Evolutionary conservation across 495 filamentous ascomycete genomes (phyloP), one percentile per base, ranked within the genome.

Genomic region (Daldinia loculata): DNA sequence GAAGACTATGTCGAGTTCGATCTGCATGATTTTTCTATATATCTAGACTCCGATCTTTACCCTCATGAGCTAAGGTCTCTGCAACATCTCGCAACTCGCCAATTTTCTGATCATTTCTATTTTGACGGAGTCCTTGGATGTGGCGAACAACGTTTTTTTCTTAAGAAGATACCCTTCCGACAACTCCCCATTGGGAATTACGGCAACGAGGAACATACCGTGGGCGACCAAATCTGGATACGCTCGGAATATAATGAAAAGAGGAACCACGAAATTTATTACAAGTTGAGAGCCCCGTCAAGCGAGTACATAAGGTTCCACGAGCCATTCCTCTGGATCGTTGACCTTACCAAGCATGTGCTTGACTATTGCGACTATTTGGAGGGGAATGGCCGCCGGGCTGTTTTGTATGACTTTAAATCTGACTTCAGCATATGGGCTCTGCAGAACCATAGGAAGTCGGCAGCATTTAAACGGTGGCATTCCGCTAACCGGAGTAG

Each of bases 131-230:
- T 88, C 2, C 78, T 93, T 11, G 81, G 76, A 11, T 50, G 78
- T 30, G 88, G 85, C 1, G 65, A 78, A 12, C 61, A 52, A 2
- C 58, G 63, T 0, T 75, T 78, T 15, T 91, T 85, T 70, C 80
- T 93, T 2, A 76, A 84, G 43, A 76, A 68, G 38, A 80, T 91
- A 5, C 82, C 83, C 8, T 90, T 93, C 63, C 65, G 75, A 1
- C 78, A 81, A 26, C 76, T 91, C 11, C 88, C 90, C 0, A 85
- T 93, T 36, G 91, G 89, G 26, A 89, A 89, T 61, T 93, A 93
- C 78, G 86, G 85, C 3, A 70, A 80, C 17, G 60, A 75, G 0
- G 59, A 77, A n/a, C 75, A 83, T 52, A 80, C 80, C 3, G 85
- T 89, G 60, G 78, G 71, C 22, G 81, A 77, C 9, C 79, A 86